Evolutionary conservation across 768 basidiomycete genomes (phyloP), one percentile per base, ranked within the genome.

Genomic region (Coprinopsis cinerea): DNA sequence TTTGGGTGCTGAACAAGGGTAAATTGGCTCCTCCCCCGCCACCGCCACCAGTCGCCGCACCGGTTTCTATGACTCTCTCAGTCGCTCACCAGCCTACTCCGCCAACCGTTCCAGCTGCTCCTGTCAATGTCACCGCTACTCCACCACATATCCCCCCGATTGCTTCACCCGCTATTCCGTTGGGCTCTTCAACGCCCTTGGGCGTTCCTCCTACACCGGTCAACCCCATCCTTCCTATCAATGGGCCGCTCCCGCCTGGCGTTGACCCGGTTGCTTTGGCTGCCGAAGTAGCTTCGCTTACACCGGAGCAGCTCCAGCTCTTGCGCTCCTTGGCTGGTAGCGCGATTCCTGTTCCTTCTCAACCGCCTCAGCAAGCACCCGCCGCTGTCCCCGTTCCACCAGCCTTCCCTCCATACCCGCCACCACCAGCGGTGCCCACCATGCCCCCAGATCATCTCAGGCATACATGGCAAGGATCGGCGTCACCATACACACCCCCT

Each of bases 1-100:
- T 94, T 13, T 92, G 89, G 80, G 77, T 95, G n/a, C 72, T 93
- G 15, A 79, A 77, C 58, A 92, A 85, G 64, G 91, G 88, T 22
- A 90, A 82, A 64, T 76, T 91, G 2, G 74, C 70, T n/a, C 67
- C 74, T 15, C 72, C 71, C 20, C 67, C 74, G 1, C 59, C 68
- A 15, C 30, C 63, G 20, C 54, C 52, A 2, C 49, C 53, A 13
- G 15, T 42, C 18, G 17, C 37, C 37, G 20, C 44, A n/a, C 43
- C 44, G 37, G 5, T 11, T 22, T 54, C 56, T 32, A 37, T 36
- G 20, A 56, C 50, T 23, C 60, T 49, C 51, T 56, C 59, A 10
- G 48, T 55, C 13, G 14, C 40, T 22, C 30, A 30, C 22, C 32
- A 43, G 41, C 48, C 37, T n/a, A 40, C 51, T 4, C 27, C 39